Base-by-base conservation (phyloP, 768 basidiomycete genomes). In the Gyrodon lividus region DNA sequence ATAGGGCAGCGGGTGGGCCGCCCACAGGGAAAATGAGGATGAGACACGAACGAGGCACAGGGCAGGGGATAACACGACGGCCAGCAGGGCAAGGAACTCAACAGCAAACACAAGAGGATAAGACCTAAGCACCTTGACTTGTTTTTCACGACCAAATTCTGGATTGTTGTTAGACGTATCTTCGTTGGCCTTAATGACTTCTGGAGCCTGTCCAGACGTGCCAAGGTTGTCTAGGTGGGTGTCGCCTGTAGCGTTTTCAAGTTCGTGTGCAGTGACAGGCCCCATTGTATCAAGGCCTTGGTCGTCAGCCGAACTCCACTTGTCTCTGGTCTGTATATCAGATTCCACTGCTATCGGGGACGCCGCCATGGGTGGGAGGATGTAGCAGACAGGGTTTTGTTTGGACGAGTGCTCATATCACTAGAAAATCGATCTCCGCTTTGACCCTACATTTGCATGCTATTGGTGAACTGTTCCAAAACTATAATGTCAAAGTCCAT, bases 81-180 rank as follows among this genome's bases (percentile, higher is more conserved):
- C 56, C 35, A 46, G 56, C 54, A 66, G 60, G 50, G 57, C 48
- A 56, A 35, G 50, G 56, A 56, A 69, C 30, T 39, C 53, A 52
- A 63, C 22, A 60, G 54, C 56, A 70, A 62, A 60, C 65, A 67
- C 54, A 49, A 73, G 66, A 66, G 62, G 70, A 78, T 73, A 72
- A 77, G 78, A 85, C 79, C 81, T 86, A 89, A 87, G 87, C 87
- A 89, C 87, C 87, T 89, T 89, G 78, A 83, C 76, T 76, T 84
- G 84, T 78, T 86, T 88, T 75, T 89, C 86, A 64, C 84, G 83
- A 59, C 59, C 42, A 65, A 72, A 64, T 52, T 80, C 79, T 60
- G 72, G 68, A 65, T 75, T 61, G 54, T 43, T 46, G 59, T 75
- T 74, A 58, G 76, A 77, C 61, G 73, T 64, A 61, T 77, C 80